These are phyloP conservation scores for Durotheca rogersii DNA, from an alignment of 495 filamentous ascomycete species.

Conservation along the genomic window DNA sequence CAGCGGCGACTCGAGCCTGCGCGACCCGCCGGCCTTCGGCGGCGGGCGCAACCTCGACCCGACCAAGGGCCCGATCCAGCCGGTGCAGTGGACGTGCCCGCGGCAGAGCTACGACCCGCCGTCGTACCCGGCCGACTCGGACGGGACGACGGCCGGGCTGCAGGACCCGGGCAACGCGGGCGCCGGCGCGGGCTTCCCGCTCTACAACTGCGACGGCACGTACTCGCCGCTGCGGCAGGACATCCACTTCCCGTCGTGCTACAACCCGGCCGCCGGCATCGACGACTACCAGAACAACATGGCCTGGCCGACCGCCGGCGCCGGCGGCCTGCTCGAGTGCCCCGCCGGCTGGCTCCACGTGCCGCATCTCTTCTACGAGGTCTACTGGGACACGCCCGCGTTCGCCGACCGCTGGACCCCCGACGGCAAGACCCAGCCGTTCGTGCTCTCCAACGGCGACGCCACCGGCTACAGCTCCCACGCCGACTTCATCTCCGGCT, in stretches of 20 bases:
- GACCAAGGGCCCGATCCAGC: slow-evolving; percentile 43
- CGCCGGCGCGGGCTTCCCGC: slow-evolving; percentile 51
- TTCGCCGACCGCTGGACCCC: slow-evolving; percentile 58
- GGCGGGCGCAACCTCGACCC: slow-evolving; percentile 42
- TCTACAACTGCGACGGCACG: slow-evolving; percentile 53
- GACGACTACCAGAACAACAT: slow-evolving; percentile 52
- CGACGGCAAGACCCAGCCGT: slow-evolving; percentile 58
- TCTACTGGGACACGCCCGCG: slow-evolving; percentile 61
- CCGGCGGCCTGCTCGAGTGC: slow-evolving; percentile 58
- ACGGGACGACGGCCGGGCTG: slow-evolving; percentile 50
- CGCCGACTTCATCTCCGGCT: slow-evolving; percentile 73
- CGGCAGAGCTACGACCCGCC: slow-evolving; percentile 53
- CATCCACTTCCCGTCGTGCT: slow-evolving; percentile 57
- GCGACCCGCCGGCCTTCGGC: slow-evolving; percentile 39
- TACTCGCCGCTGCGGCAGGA: slow-evolving; percentile 58
- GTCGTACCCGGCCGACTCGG: slow-evolving; percentile 48
- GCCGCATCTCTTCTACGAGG: slow-evolving; percentile 67
- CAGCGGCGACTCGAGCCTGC: slow-evolving; percentile 59
- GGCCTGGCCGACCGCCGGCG: slow-evolving; percentile 52
- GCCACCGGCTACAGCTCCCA: slow-evolving; percentile 60
- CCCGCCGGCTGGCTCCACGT: slow-evolving; percentile 58
- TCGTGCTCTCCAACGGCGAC: slow-evolving; percentile 65
- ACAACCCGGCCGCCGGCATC: slow-evolving; percentile 59
- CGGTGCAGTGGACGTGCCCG: slow-evolving; percentile 49
- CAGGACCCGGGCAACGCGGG: slow-evolving; percentile 51